Conservation (phyloP, 768 basidiomycete species). For the Naganishia vishniacii region DNA sequence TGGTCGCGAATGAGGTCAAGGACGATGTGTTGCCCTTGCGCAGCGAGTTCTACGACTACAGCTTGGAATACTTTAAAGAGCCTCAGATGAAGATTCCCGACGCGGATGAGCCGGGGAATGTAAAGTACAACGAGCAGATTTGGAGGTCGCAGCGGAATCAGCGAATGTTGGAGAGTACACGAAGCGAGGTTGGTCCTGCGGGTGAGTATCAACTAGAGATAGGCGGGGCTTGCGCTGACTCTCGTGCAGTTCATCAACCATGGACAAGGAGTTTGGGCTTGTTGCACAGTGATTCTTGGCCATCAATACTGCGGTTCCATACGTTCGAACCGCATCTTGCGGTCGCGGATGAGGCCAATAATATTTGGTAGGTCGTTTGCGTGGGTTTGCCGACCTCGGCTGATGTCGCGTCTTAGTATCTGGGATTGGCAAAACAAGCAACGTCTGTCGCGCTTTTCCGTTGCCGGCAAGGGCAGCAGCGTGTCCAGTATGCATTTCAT, state of each 20-base stretch:
- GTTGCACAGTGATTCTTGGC: slow-evolving; percentile 48
- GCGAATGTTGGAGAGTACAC: slow-evolving; percentile 64
- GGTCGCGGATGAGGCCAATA: slow-evolving; percentile 75
- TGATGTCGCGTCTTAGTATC: slow-evolving; percentile 49
- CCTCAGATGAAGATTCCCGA: slow-evolving; percentile 98
- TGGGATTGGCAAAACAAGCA: slow-evolving; percentile 88
- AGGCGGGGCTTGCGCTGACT: slow-evolving; percentile 18
- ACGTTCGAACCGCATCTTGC: slow-evolving; percentile 84
- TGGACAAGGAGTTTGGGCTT: slow-evolving; percentile 50
- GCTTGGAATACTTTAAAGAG: slow-evolving; percentile 93
- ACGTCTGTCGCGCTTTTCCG: slow-evolving; percentile 75
- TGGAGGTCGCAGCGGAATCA: slow-evolving; percentile 93
- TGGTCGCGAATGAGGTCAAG: slow-evolving; percentile 56
- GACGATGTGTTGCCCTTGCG: slow-evolving; percentile 82
- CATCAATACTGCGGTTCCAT: slow-evolving; percentile 62
- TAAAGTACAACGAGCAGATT: slow-evolving; percentile 87
- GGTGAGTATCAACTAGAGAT: slow-evolving; percentile 53
- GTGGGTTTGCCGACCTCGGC: not conserved
- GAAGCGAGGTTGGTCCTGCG: slow-evolving; percentile 64
- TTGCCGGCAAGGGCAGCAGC: slow-evolving; percentile 75
- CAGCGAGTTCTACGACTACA: slow-evolving; percentile 92
- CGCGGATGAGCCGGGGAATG: slow-evolving; percentile 88
- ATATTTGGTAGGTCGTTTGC: slow-evolving; percentile 55
- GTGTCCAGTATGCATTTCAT: slow-evolving; percentile 87
- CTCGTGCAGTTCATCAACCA: slow-evolving; percentile 34